Evolutionary conservation across 306 rosid genomes (phyloP).

Genomic region (Acacia crassicarpa): DNA sequence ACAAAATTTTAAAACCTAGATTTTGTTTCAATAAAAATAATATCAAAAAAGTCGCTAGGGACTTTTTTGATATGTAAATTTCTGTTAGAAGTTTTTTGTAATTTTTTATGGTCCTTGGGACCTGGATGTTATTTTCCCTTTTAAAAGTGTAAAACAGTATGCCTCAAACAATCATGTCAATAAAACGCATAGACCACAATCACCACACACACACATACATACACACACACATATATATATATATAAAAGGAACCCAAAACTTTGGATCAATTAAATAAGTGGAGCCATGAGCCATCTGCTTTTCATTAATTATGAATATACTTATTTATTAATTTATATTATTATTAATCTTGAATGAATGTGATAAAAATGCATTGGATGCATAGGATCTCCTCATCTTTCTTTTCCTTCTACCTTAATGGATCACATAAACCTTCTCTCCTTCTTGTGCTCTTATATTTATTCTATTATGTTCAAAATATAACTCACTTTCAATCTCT

Average conservation of each 20-base stretch:
- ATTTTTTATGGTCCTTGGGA: too few species aligned
- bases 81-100: too few species aligned
- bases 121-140: too few species aligned
- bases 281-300: constrained; percentile 35
- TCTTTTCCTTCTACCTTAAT: background rate
- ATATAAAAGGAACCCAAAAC: constrained; percentile 21
- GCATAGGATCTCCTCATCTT: background rate
- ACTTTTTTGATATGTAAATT: too few species aligned
- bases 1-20: too few species aligned
- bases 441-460: background rate
- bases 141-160: background rate
- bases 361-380: constrained; percentile 2
- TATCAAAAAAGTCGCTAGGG: too few species aligned
- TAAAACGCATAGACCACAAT: background rate
- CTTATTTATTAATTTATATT: too few species aligned
- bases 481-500: too few species aligned
- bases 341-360: background rate
- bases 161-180: background rate
- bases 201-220: too few species aligned
- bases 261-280: constrained; percentile 16
- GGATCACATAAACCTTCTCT: background rate
- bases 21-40: too few species aligned
- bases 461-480: fast-evolving
- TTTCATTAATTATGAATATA: background rate
- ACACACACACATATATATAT: too few species aligned